Conservation (phyloP, 2,329 filamentous ascomycete genomes). For the Seiridium unicorne region DNA sequence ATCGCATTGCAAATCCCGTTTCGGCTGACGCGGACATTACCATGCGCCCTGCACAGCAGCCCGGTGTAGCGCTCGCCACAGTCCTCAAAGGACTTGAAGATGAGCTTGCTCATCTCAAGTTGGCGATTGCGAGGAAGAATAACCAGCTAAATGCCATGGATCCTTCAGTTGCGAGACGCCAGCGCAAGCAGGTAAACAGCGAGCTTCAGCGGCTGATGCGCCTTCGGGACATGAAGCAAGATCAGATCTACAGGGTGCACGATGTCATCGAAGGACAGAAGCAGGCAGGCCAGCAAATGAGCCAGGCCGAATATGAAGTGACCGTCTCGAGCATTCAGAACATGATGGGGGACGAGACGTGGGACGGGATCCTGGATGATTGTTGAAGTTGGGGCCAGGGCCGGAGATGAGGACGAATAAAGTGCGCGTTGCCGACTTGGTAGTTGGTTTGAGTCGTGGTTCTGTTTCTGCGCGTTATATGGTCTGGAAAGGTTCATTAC, state of each 20-base stretch:
- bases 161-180: slow-evolving; percentile 62
- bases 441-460: neutral
- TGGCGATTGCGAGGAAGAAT: slow-evolving; percentile 63
- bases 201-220: slow-evolving; percentile 61
- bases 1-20: slow-evolving; percentile 49
- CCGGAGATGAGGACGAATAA: too few species aligned
- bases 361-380: slow-evolving; percentile 25
- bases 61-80: slow-evolving; percentile 71
- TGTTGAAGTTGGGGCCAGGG: neutral
- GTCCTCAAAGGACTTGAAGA: slow-evolving; percentile 81
- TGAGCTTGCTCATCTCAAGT: slow-evolving; percentile 74
- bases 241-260: slow-evolving; percentile 79
- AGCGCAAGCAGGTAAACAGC: slow-evolving; percentile 59
- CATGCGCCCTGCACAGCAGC: slow-evolving; percentile 66
- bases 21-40: slow-evolving; percentile 32
- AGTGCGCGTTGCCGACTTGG: too few species aligned
- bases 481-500: neutral
- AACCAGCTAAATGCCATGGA: slow-evolving; percentile 65
- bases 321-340: slow-evolving; percentile 54
- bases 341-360: slow-evolving; percentile 27
- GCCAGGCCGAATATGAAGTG: slow-evolving; percentile 60
- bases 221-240: slow-evolving; percentile 69
- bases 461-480: neutral
- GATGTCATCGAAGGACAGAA: slow-evolving; percentile 83
- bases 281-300: slow-evolving; percentile 61